Evolutionary conservation across 305 asterid species (phyloP).

Genomic region (Lippia alba): DNA sequence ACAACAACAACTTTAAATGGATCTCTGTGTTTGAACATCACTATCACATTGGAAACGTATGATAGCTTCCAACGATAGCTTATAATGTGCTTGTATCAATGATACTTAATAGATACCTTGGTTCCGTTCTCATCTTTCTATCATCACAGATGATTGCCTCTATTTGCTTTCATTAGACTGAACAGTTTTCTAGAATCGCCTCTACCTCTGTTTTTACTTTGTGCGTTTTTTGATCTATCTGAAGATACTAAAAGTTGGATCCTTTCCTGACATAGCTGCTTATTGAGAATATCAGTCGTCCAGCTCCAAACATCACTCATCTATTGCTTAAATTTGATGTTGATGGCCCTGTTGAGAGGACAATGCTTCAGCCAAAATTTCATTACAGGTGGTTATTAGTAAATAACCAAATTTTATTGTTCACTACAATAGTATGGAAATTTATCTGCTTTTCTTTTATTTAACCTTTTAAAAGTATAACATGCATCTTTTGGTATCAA

Average conservation of each 20-base stretch:
- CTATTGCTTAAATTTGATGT: conserved; percentile 88
- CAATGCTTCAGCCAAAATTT: conserved; percentile 87
- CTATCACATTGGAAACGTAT: too few relatives aligned
- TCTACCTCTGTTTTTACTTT: conserved; percentile 17
- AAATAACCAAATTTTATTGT: conserved; percentile 2
- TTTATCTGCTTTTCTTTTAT: conserved; percentile 28
- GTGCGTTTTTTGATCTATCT: conserved; percentile 28
- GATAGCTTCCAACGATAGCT: too few relatives aligned
- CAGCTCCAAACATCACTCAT: conserved; percentile 89
- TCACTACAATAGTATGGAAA: conserved; percentile 22
- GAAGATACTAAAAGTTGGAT: conserved; percentile 11
- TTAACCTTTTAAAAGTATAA: conserved; percentile 10
- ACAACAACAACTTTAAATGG: too few relatives aligned
- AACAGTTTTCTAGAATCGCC: conserved; percentile 18
- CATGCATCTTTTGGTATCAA: conserved; percentile 30
- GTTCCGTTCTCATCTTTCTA: too few relatives aligned
- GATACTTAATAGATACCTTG: too few relatives aligned
- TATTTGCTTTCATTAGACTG: conserved; percentile 8
- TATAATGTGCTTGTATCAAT: too few relatives aligned
- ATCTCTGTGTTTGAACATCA: too few relatives aligned
- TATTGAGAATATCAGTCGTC: conserved; percentile 83
- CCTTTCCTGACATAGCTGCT: conserved; percentile 61
- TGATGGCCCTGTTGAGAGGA: conserved; percentile 80
- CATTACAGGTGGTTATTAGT: conserved; percentile 74
- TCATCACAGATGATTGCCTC: too few relatives aligned